These are phyloP conservation scores for Paulownia fortunei DNA, from an alignment of 257 asterid genomes.

Conservation along the genomic window DNA sequence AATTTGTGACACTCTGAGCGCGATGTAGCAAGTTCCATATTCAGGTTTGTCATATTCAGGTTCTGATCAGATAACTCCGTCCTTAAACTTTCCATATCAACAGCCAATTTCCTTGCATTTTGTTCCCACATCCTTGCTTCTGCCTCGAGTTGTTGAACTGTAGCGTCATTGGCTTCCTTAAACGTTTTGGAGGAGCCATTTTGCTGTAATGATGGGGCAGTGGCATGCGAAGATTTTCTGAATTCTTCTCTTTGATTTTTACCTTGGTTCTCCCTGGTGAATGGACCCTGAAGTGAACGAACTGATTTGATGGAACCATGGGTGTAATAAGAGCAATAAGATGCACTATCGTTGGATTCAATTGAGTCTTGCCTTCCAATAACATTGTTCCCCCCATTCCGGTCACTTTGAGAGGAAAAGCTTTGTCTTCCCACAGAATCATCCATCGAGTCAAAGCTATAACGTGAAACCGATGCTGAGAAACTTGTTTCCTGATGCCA, in stretches of 20 bases:
- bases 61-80: constrained; percentile 44
- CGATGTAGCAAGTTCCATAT: constrained; percentile 39
- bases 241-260: constrained; percentile 38
- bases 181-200: constrained; percentile 29
- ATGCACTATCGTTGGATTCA: constrained; percentile 44
- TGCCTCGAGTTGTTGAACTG: constrained; percentile 47
- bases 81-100: constrained; percentile 44
- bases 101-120: constrained; percentile 43
- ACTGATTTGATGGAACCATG: constrained; percentile 41
- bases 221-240: constrained; percentile 39
- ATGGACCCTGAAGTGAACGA: constrained; percentile 30
- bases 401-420: constrained; percentile 40
- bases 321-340: constrained; percentile 39
- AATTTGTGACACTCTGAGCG: constrained; percentile 36
- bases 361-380: constrained; percentile 48
- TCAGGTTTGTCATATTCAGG: constrained; percentile 24
- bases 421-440: constrained; percentile 46
- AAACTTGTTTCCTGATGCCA: constrained; percentile 43
- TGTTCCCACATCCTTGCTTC: constrained; percentile 59
- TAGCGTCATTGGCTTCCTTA: constrained; percentile 37
- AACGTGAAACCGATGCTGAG: constrained; percentile 40
- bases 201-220: constrained; percentile 32
- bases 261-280: constrained; percentile 18
- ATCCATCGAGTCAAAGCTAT: constrained; percentile 49
- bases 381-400: constrained; percentile 23